phyloP scores from a whole-genome alignment of 371 early-diverging fungal species.

The Mortierella sp. region DNA sequence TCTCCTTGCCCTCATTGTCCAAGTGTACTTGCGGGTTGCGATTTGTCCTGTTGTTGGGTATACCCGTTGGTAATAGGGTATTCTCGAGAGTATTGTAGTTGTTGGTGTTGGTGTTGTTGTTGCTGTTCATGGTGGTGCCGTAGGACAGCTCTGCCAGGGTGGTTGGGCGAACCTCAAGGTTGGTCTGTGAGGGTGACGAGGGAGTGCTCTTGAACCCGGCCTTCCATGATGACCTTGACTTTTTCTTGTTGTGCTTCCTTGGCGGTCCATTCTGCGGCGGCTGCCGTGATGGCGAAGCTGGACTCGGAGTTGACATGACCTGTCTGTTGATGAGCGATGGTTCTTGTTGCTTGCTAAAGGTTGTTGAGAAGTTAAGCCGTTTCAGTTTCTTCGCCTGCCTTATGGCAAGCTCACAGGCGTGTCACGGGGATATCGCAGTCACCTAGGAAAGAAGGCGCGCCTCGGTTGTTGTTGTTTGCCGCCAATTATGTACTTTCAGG shows the following conservation, averaged over 20 bases:
- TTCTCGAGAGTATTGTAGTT: not conserved
- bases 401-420: not conserved
- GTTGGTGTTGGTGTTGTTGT: slow-evolving; percentile 3
- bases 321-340: not conserved
- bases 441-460: not conserved
- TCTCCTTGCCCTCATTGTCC: slow-evolving; percentile 14
- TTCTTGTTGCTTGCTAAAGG: not conserved
- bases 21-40: not conserved
- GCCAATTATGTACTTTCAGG: slow-evolving; percentile 12
- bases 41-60: not conserved
- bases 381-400: not conserved
- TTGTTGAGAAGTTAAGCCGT: not conserved
- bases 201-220: slow-evolving; percentile 52
- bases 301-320: slow-evolving; percentile 14
- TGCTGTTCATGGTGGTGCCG: slow-evolving; percentile 10
- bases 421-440: slow-evolving; percentile 1
- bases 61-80: not conserved
- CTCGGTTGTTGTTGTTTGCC: slow-evolving; percentile 5
- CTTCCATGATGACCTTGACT: slow-evolving; percentile 56
- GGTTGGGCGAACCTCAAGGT: slow-evolving; percentile 29
- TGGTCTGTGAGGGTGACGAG: slow-evolving; percentile 43
- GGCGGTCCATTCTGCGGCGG: slow-evolving; percentile 22
- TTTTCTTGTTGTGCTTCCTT: slow-evolving; percentile 54
- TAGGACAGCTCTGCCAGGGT: slow-evolving; percentile 23
- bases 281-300: slow-evolving; percentile 9